These are phyloP conservation scores for Nothophytophthora sp. DNA, from an alignment of 352 stramenopile species.

Conservation along the genomic window DNA sequence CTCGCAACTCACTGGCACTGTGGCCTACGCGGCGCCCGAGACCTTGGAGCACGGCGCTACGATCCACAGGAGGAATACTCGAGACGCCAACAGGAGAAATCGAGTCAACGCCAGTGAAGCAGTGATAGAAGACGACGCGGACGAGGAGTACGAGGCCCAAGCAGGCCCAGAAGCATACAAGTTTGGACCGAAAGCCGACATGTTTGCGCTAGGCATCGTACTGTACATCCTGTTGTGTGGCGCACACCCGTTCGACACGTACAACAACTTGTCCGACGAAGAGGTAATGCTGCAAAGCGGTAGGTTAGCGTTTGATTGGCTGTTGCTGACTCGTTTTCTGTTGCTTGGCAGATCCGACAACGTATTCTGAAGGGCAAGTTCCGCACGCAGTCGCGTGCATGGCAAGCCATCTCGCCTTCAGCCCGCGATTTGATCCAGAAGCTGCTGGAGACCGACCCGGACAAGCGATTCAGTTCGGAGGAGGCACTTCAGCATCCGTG, in stretches of 20 bases:
- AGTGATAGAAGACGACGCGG: conserved; percentile 19
- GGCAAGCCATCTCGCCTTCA: conserved; percentile 64
- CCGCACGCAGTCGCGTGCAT: conserved; percentile 67
- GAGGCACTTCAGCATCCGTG: conserved; percentile 75
- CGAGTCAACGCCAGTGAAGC: conserved; percentile 13
- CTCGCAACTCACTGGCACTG: conserved; percentile 70
- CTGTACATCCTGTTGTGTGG: conserved; percentile 88
- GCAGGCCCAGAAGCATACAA: conserved; percentile 38
- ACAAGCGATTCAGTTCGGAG: conserved; percentile 61
- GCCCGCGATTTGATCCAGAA: conserved; percentile 76
- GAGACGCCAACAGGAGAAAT: conserved; percentile 21
- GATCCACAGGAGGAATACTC: conserved; percentile 36
- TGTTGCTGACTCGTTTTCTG: background rate
- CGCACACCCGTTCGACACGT: conserved; percentile 80
- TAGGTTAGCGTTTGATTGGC: background rate
- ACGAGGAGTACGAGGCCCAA: conserved; percentile 36
- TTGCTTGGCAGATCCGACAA: conserved; percentile 59
- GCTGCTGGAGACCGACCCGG: conserved; percentile 63
- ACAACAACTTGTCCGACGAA: conserved; percentile 86
- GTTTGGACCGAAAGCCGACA: conserved; percentile 73
- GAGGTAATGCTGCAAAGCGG: conserved; percentile 34
- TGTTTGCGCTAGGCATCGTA: conserved; percentile 84
- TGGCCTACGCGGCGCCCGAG: conserved; percentile 76
- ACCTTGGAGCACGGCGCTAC: conserved; percentile 53
- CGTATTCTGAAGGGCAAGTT: conserved; percentile 82